phyloP scores from a whole-genome alignment of 768 basidiomycete species.

The Boletus reticulatus region DNA sequence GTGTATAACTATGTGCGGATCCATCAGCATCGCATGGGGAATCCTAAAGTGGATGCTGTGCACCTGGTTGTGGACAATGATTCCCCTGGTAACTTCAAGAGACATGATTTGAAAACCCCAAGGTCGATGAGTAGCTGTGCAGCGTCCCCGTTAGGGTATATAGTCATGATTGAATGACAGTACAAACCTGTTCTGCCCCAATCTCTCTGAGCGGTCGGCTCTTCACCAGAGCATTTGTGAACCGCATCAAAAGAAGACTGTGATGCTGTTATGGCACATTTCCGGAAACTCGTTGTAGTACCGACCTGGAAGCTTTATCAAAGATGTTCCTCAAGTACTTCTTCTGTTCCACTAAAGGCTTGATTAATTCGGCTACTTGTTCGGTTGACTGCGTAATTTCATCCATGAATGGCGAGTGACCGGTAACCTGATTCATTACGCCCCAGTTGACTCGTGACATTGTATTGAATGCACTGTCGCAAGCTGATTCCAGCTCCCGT shows the following conservation, averaged over 20 bases:
- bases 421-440: slow-evolving; percentile 77
- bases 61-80: slow-evolving; percentile 53
- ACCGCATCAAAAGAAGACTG: slow-evolving; percentile 81
- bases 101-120: slow-evolving; percentile 78
- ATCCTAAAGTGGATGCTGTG: slow-evolving; percentile 8
- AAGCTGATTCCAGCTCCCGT: slow-evolving; percentile 80
- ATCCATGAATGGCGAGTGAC: slow-evolving; percentile 75
- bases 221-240: slow-evolving; percentile 86
- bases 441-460: slow-evolving; percentile 82
- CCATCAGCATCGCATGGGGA: slow-evolving; percentile 8
- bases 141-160: slow-evolving; percentile 6
- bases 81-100: slow-evolving; percentile 83
- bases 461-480: slow-evolving; percentile 73
- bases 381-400: slow-evolving; percentile 77
- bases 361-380: slow-evolving; percentile 72
- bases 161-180: neutral
- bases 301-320: slow-evolving; percentile 89
- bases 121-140: slow-evolving; percentile 84
- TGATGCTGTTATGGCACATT: neutral
- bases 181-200: slow-evolving; percentile 86
- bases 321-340: slow-evolving; percentile 91
- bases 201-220: slow-evolving; percentile 90
- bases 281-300: neutral
- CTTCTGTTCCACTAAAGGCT: slow-evolving; percentile 87
- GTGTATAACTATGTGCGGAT: slow-evolving; percentile 61